Evolutionary conservation across 768 basidiomycete species (phyloP).

Genomic region (Tricholoma flavovirens): DNA sequence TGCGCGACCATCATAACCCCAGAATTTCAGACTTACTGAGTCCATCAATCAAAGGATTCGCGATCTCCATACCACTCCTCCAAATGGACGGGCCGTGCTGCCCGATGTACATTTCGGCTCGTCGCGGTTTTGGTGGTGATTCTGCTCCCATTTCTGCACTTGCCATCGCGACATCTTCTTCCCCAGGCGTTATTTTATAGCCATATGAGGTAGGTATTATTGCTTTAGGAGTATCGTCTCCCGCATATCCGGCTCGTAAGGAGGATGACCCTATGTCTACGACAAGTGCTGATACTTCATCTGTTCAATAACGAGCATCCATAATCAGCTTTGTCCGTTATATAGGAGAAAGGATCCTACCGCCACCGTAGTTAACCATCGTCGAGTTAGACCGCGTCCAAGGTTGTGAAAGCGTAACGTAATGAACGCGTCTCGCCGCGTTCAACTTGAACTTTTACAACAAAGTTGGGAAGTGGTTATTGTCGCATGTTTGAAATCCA

Average conservation of each 20-base stretch:
- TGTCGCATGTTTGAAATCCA: conserved; percentile 6
- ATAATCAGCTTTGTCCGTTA: background rate
- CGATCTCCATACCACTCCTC: conserved; percentile 85
- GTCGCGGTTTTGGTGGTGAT: conserved; percentile 30
- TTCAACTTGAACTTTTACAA: background rate
- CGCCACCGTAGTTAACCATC: conserved; percentile 88
- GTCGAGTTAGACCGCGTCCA: background rate
- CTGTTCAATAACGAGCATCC: conserved; percentile 37
- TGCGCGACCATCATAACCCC: background rate
- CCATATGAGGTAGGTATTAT: conserved; percentile 90
- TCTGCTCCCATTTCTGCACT: conserved; percentile 36
- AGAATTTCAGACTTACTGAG: conserved; percentile 51
- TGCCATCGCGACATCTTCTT: conserved; percentile 51
- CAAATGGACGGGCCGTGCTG: conserved; percentile 87
- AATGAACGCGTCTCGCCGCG: background rate
- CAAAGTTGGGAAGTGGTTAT: conserved; percentile 15
- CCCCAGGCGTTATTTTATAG: conserved; percentile 43
- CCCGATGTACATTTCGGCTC: conserved; percentile 70
- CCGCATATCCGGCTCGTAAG: conserved; percentile 92
- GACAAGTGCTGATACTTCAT: conserved; percentile 96
- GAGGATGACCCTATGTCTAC: conserved; percentile 91
- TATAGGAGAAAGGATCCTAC: conserved; percentile 33
- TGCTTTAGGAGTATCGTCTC: conserved; percentile 92
- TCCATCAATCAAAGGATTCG: conserved; percentile 78
- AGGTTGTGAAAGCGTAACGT: conserved; percentile 12